Evolutionary conservation across 768 basidiomycete species (phyloP).

Genomic region (Termitomyces sp.): DNA sequence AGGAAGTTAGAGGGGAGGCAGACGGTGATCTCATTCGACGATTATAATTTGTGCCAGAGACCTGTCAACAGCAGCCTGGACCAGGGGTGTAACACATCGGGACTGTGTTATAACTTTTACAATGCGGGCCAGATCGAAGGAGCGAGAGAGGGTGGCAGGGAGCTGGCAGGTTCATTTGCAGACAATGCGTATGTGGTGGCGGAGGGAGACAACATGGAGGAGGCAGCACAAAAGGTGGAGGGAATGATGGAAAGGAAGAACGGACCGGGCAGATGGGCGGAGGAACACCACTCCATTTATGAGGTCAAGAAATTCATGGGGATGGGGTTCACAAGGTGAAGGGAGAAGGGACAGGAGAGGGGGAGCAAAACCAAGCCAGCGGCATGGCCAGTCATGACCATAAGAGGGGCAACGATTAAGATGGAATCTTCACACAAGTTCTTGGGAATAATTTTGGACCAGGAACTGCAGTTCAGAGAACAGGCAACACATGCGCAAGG

Average conservation of each 20-base stretch:
- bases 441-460: slow-evolving; percentile 13
- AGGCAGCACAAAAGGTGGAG: not conserved
- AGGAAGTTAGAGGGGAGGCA: too few species aligned
- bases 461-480: slow-evolving; percentile 11
- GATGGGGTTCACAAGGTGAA: not conserved
- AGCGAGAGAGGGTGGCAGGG: too few species aligned
- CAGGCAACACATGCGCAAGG: slow-evolving; percentile 1
- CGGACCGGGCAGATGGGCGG: not conserved
- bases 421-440: not conserved
- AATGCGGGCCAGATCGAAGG: too few species aligned
- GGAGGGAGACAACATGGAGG: too few species aligned
- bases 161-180: too few species aligned
- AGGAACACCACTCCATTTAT: not conserved
- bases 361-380: not conserved
- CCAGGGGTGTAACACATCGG: too few species aligned
- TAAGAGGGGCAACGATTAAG: not conserved
- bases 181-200: too few species aligned
- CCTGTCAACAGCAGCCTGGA: too few species aligned
- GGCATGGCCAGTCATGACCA: not conserved
- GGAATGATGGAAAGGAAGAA: not conserved
- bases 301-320: not conserved
- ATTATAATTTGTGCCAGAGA: too few species aligned
- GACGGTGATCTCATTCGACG: too few species aligned
- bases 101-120: too few species aligned
- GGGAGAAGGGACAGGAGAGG: not conserved